phyloP scores from a whole-genome alignment of 1,139 yeast species.

The Taphrina wiesneri region DNA sequence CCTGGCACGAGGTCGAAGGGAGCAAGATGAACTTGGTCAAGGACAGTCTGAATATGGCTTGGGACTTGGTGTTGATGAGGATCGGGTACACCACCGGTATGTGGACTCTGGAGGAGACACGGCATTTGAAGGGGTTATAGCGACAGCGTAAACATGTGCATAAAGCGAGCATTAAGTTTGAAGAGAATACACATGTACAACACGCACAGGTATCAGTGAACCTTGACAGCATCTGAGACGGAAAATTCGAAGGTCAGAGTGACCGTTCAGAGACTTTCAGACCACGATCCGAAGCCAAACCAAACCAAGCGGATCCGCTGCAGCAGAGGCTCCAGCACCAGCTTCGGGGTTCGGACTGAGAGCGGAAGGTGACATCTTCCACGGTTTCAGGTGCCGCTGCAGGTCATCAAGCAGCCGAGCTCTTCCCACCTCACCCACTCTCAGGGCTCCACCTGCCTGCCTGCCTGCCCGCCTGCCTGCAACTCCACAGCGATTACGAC shows the following conservation, averaged over 20 bases:
- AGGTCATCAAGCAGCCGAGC: neutral
- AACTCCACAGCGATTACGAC: neutral
- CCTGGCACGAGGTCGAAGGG: constrained; percentile 97
- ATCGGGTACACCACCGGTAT: constrained; percentile 84
- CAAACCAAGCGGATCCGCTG: too few species aligned
- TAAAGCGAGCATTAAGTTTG: too few species aligned
- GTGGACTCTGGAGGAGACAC: constrained; percentile 43
- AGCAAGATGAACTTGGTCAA: constrained; percentile 89
- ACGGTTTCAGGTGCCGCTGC: neutral
- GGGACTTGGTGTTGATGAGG: constrained; percentile 86
- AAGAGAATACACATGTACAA: too few species aligned
- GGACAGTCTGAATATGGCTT: constrained; percentile 93
- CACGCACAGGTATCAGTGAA: too few species aligned
- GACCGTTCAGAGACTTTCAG: too few species aligned
- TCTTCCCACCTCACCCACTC: neutral
- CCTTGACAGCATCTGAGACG: too few species aligned
- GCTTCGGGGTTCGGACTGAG: too few species aligned
- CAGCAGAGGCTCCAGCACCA: too few species aligned
- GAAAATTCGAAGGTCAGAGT: too few species aligned
- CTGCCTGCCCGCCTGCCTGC: neutral
- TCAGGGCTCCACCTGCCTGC: neutral
- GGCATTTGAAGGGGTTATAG: neutral
- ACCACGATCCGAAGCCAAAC: too few species aligned
- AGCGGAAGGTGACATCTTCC: neutral
- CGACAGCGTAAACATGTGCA: too few species aligned